Evolutionary conservation across 768 basidiomycete genomes (phyloP), one percentile per base, ranked within the genome.

Genomic region (Boletus speciosus): DNA sequence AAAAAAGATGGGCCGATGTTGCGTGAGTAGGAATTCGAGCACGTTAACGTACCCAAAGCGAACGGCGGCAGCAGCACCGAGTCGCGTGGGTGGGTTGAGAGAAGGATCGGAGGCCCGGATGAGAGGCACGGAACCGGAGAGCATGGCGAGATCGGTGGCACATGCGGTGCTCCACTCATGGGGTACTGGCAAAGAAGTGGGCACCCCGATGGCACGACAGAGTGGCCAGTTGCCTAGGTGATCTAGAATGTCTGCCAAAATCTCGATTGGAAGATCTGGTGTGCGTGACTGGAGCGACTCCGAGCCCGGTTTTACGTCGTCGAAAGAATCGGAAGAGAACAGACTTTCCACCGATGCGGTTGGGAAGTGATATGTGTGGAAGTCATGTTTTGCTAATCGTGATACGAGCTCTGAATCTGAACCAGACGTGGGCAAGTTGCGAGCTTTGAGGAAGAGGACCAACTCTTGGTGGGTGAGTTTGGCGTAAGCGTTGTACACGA

Each of bases 171-270:
- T 73, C 93, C 93, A 95, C 23, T 85, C 83, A 6, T 74, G 69
- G 10, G 90, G 90, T 27, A 75, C 78, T 5, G 80, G 70, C 0
- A 93, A 68, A 9, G 82, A 82, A 6, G 89, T 89, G 11, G 85
- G 87, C 1, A 93, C 74, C 19, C 85, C 83, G 35, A 93, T 81
- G 14, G 92, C 85, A 55, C 82, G 85, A 12, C 85, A 76, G 9
- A 95, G 82, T 61, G 93, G 88, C 90, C 91, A 95, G 66, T 91
- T 86, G 14, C 86, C 88, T 9, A 90, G 68, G 59, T 86, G 81
- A 54, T 92, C 87, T 70, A 92, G 69, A 55, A 92, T 90, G 47
- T 86, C 81, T 10, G 86, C 84, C 27, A 92, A 69, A 38, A 93
- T 79, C 67, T 93, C 90, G 50, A 85, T 75, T 0, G 90, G 90